Conservation (phyloP, 306 rosid species). For the Prunus dulcis region DNA sequence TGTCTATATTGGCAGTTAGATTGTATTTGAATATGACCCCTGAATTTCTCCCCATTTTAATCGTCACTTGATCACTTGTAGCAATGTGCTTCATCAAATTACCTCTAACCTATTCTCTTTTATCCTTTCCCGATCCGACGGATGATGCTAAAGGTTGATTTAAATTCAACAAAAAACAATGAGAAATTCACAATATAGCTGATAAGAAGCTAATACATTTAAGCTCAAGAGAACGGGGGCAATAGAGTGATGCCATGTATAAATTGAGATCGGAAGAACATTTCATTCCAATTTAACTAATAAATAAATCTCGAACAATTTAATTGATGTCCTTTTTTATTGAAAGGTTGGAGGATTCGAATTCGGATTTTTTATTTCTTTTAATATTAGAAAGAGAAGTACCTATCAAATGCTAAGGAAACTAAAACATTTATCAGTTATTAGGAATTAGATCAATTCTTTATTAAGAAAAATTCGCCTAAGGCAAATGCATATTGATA, state of each 20-base stretch:
- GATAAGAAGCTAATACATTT: neutral
- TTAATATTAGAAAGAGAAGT: no score
- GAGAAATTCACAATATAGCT: neutral
- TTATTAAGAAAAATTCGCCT: neutral
- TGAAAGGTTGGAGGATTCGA: no score
- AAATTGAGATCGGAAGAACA: no score
- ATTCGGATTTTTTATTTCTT: no score
- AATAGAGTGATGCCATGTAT: no score
- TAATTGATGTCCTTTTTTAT: no score
- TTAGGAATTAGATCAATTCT: neutral
- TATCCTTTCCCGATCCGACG: neutral
- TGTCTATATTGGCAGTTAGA: neutral
- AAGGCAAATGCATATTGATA: neutral
- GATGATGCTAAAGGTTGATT: neutral
- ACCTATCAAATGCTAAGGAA: no score
- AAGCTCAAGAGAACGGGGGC: neutral
- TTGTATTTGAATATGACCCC: neutral
- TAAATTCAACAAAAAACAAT: neutral
- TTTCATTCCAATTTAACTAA: no score
- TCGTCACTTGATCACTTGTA: neutral
- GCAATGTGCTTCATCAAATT: no score
- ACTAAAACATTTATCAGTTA: no score
- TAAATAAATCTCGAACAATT: no score
- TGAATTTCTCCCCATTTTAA: neutral
- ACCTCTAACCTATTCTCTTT: no score